These are phyloP conservation scores for Eurotiales sp. DNA, from an alignment of 2,329 filamentous ascomycete genomes.

Conservation along the genomic window DNA sequence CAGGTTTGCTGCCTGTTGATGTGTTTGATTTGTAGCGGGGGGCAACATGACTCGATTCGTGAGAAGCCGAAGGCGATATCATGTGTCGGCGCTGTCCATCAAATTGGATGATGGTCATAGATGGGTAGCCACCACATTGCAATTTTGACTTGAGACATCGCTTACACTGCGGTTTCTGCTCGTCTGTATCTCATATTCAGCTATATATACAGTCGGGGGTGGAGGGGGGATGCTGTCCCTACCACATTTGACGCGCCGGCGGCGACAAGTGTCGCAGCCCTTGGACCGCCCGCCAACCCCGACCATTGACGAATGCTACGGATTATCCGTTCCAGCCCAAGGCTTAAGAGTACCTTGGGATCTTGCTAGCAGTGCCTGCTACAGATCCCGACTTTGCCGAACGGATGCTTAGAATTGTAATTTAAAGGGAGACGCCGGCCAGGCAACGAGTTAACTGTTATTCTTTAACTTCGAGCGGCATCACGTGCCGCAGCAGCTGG, in stretches of 20 bases:
- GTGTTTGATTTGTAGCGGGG: background rate
- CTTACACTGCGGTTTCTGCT: background rate
- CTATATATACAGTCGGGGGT: background rate
- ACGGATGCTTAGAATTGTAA: too few relatives aligned
- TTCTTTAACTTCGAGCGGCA: too few relatives aligned
- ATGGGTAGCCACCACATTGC: background rate
- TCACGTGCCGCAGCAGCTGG: too few relatives aligned
- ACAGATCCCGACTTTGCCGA: too few relatives aligned
- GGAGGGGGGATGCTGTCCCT: background rate
- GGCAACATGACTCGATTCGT: background rate
- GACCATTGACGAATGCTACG: too few relatives aligned
- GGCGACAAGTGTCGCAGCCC: constrained; percentile 1
- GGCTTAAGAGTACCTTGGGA: too few relatives aligned
- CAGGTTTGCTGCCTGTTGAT: background rate
- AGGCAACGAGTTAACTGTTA: too few relatives aligned
- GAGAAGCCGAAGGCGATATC: background rate
- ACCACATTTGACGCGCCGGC: constrained; percentile 7
- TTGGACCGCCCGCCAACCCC: constrained; percentile 3
- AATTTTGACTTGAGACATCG: background rate
- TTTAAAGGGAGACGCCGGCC: too few relatives aligned
- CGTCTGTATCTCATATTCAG: background rate
- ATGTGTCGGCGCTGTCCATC: background rate
- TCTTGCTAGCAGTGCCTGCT: too few relatives aligned
- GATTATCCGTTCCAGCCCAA: too few relatives aligned
- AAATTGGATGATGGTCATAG: constrained; percentile 5